Conservation (phyloP, 352 stramenopile genomes). For the Elongisporangium senticosum region DNA sequence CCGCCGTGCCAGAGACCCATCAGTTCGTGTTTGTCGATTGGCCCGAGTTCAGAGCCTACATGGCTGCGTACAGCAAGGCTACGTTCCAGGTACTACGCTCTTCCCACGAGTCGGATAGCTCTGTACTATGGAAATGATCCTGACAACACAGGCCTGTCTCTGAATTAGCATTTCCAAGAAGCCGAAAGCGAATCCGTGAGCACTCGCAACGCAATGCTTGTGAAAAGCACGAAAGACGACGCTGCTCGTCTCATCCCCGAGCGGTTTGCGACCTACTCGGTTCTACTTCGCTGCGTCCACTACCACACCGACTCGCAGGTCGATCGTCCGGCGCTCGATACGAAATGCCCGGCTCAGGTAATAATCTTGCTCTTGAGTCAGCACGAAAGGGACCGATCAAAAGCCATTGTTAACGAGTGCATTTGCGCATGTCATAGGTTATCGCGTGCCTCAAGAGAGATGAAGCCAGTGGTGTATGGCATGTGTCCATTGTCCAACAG, state of each 20-base stretch:
- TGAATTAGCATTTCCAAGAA: not conserved
- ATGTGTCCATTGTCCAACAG: not conserved
- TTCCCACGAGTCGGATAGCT: not conserved
- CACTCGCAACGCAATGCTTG: not conserved
- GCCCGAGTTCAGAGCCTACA: not conserved
- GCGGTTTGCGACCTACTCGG: not conserved
- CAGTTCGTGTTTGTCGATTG: not conserved
- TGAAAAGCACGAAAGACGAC: not conserved
- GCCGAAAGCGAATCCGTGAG: not conserved
- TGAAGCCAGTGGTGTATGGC: not conserved
- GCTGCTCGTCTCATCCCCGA: not conserved
- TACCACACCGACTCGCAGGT: not conserved
- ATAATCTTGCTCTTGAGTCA: no score
- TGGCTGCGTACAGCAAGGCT: not conserved
- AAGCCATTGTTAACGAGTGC: no score
- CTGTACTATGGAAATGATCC: not conserved
- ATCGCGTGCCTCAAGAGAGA: not conserved
- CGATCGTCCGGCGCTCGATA: not conserved
- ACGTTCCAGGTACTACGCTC: not conserved
- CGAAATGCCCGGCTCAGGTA: not conserved
- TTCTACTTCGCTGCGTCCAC: not conserved
- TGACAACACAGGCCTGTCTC: not conserved
- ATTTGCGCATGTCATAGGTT: not conserved
- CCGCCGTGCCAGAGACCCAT: not conserved
- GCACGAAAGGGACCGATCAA: no score